A percentile compares a stretch with the other conserved stretches of the same genome.
Evolutionary conservation across 805 yeast genomes (phyloP).

Genomic region (Wickerhamiella parazyma): DNA sequence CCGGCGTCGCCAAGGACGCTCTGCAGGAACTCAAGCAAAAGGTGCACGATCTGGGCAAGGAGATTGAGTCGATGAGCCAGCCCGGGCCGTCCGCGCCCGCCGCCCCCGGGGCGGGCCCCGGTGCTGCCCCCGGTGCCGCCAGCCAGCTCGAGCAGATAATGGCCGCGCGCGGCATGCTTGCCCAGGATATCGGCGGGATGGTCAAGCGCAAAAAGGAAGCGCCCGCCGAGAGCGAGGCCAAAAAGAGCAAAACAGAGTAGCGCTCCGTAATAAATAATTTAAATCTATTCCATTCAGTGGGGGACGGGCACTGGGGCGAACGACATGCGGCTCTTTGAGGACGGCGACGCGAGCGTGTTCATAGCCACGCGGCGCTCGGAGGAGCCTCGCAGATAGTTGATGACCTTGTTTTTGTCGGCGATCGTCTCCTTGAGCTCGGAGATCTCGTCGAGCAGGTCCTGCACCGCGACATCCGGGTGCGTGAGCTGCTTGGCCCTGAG

Average conservation of each 20-base stretch:
- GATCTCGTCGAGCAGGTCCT: slow-evolving; percentile 58
- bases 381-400: slow-evolving; percentile 56
- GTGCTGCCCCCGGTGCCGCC: neutral
- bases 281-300: neutral
- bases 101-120: too few species aligned
- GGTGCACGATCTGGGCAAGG: slow-evolving; percentile 16
- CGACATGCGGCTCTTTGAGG: slow-evolving; percentile 8
- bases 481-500: slow-evolving; percentile 6
- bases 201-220: neutral
- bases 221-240: neutral
- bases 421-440: slow-evolving; percentile 46
- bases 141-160: neutral
- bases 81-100: too few species aligned
- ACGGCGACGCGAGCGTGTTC: slow-evolving; percentile 6
- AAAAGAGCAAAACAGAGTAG: neutral
- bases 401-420: slow-evolving; percentile 64
- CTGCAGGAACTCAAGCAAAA: slow-evolving; percentile 23
- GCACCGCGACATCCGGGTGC: slow-evolving; percentile 21
- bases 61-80: slow-evolving; percentile 7
- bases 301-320: slow-evolving; percentile 3
- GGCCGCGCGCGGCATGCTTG: neutral
- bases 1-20: slow-evolving; percentile 26
- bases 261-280: neutral
- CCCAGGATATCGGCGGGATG: neutral
- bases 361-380: slow-evolving; percentile 39